Base-by-base conservation (phyloP, 2,329 filamentous ascomycete species). In the Cladobotryum protrusum region DNA sequence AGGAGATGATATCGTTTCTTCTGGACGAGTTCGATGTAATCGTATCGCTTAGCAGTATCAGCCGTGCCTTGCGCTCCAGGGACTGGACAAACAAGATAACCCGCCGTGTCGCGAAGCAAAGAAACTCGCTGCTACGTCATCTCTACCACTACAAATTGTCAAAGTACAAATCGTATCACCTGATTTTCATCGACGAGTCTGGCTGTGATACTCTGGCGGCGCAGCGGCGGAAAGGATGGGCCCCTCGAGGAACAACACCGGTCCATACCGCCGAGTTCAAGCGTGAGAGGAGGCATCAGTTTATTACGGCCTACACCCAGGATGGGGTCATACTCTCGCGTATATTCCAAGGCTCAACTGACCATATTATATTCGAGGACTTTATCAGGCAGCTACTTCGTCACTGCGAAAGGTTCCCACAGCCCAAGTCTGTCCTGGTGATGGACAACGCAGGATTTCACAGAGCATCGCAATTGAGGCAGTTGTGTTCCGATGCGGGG, bases 381-480 rank as follows among this genome's bases (percentile, higher is more conserved):
- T 48, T 48, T 42, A 48, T 48, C 33, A 48, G 29, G 37, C 46
- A 48, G 37, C n/a, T 48, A 20, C 46, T 48, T 17, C 46, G 32
- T 43, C 46, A 48, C 32, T 48, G 24, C 19, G 24, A 37, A 33
- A 48, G 24, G 39, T 48, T 42, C 17, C 36, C 39, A 40, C 37
- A 42, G 36, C 46, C 46, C 17, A 34, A 43, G 32, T 48, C 46
- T 32, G 39, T 48, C 18, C 36, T 48, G 5, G 39, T 48, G 20
- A 43, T 48, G 37, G 46, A 48, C 32, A 48, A 48, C 43, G 19
- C 46, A 33, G 33, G 39, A 18, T 48, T 33, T 19, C 46, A 48
- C 18, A 39, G 19, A 29, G 17, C 34, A 32, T 11, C 12, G 15
- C 9, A 33, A 37, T 18, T 47, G 15, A 41, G 14, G 32, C 7